Evolutionary conservation across 2,329 filamentous ascomycete species (phyloP).

Genomic region (Rachicladosporium sp.): DNA sequence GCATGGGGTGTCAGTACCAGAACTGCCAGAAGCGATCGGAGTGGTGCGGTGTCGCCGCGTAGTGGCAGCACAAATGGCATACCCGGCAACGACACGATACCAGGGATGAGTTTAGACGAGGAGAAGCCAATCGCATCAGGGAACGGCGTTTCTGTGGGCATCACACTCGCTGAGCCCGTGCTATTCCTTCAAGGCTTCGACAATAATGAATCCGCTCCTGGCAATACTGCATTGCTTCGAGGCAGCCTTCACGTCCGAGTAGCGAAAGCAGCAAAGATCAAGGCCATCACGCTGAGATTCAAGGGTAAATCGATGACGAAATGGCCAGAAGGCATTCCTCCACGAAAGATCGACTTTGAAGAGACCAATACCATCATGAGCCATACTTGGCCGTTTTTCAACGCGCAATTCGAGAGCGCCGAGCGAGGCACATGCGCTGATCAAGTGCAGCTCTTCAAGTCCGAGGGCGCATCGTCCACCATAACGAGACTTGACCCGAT

Average conservation of each 20-base stretch:
- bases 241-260: conserved; percentile 73
- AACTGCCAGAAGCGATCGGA: conserved; percentile 6
- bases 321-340: conserved; percentile 92
- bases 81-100: conserved; percentile 13
- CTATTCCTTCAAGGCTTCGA: conserved; percentile 71
- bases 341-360: conserved; percentile 67
- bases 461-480: conserved; percentile 21
- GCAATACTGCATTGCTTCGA: conserved; percentile 69
- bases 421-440: conserved; percentile 52
- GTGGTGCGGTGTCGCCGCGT: conserved; percentile 4
- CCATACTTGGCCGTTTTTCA: conserved; percentile 87
- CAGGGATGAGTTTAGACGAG: conserved; percentile 24
- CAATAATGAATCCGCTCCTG: conserved; percentile 49
- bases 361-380: conserved; percentile 80
- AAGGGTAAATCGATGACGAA: conserved; percentile 76
- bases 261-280: conserved; percentile 84
- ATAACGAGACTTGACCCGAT: conserved; percentile 21
- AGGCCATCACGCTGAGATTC: conserved; percentile 78
- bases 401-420: conserved; percentile 52
- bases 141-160: conserved; percentile 61
- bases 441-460: conserved; percentile 44
- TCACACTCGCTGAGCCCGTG: conserved; percentile 66
- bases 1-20: conserved; percentile 6
- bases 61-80: conserved; percentile 4
- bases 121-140: conserved; percentile 67